phyloP scores from a whole-genome alignment of 2,329 filamentous ascomycete species.

The Orbilia javanica region DNA sequence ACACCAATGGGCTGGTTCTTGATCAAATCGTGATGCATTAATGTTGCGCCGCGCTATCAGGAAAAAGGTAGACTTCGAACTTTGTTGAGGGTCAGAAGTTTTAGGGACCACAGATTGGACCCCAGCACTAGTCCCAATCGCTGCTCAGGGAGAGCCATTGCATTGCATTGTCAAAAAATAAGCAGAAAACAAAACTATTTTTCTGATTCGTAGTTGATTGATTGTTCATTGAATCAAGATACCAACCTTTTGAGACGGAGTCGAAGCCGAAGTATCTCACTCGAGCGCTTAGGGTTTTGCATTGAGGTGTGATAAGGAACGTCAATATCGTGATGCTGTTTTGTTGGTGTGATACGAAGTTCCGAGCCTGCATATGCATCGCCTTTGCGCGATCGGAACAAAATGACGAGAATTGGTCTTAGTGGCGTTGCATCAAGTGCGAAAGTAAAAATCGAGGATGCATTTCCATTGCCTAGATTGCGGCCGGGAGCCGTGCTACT shows the following conservation, averaged over 20 bases:
- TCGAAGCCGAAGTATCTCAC: too few species aligned
- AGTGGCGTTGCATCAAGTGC: background rate
- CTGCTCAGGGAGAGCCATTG: too few species aligned
- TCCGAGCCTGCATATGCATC: background rate
- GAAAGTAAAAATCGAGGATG: background rate
- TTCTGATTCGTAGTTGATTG: too few species aligned
- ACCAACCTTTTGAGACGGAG: too few species aligned
- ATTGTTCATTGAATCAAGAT: too few species aligned
- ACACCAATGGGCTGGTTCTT: background rate
- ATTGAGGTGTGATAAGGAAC: conserved; percentile 1
- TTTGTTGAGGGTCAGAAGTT: background rate
- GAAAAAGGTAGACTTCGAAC: too few species aligned
- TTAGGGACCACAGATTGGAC: too few species aligned
- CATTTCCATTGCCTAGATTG: background rate
- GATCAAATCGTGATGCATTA: background rate
- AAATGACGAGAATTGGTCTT: background rate
- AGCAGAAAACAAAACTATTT: too few species aligned
- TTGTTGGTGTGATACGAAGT: conserved; percentile 10
- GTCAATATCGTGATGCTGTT: background rate
- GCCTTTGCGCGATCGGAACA: background rate
- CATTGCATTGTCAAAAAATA: too few species aligned
- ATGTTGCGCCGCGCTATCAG: background rate
- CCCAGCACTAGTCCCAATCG: too few species aligned
- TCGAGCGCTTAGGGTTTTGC: background rate
- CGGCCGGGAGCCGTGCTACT: background rate